Evolutionary conservation across 2,329 filamentous ascomycete genomes (phyloP).

Genomic region (Sporothrix brunneoviolacea): DNA sequence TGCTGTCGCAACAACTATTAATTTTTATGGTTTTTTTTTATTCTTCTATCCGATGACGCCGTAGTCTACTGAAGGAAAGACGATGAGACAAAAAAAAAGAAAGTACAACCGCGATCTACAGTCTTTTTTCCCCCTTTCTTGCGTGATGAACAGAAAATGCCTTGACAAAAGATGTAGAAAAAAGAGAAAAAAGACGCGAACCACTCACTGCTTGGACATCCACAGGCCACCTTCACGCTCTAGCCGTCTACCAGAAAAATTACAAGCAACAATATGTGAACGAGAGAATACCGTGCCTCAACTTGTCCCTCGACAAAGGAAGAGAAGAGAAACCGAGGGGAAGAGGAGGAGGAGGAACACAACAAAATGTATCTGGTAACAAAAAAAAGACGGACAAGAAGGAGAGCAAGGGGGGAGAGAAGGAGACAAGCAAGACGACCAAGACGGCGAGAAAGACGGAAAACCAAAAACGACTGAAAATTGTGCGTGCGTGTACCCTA

Average conservation of each 20-base stretch:
- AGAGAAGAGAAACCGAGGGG: neutral
- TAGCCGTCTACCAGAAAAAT: too few relatives aligned
- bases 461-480: neutral
- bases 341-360: neutral
- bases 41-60: slow-evolving; percentile 10
- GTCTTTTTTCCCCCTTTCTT: too few relatives aligned
- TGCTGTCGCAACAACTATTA: too few relatives aligned
- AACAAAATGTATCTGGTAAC: neutral
- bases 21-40: slow-evolving; percentile 8
- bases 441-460: too few relatives aligned
- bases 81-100: neutral
- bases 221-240: too few relatives aligned
- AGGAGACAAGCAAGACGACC: neutral
- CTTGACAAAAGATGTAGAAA: neutral
- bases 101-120: neutral
- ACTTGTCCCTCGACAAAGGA: too few relatives aligned
- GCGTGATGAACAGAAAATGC: neutral
- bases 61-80: slow-evolving; percentile 2
- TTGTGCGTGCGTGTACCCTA: too few relatives aligned
- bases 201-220: too few relatives aligned
- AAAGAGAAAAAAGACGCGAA: neutral
- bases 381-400: neutral
- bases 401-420: neutral
- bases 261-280: too few relatives aligned
- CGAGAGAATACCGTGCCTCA: too few relatives aligned